Evolutionary conservation across 2,329 filamentous ascomycete species (phyloP), one percentile per base, ranked within the genome.

Genomic region (Aureobasidium musti): DNA sequence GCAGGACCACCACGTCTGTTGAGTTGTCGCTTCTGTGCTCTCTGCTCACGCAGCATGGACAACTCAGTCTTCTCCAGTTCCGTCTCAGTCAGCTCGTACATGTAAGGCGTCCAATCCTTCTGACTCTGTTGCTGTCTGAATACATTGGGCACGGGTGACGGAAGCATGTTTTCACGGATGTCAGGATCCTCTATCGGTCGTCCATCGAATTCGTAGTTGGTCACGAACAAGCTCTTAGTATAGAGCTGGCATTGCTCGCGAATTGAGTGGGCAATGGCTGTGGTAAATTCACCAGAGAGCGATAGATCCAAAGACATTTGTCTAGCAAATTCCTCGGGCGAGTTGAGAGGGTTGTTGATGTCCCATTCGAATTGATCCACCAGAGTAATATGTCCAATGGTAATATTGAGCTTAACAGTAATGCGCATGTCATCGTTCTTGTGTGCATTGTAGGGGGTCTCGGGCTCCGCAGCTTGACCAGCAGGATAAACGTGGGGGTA

Each of bases 361-460:
- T 99, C 95, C 95, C 95, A 99, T 78, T 99, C 95, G 69, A 99
- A 98, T 76, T 98, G 95, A 74, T 99, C 95, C 41, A 97, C 89
- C 30, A 99, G 83, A 0, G 93, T 98, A 74, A 96, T 91, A 70
- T 91, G 90, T 47, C 94, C 95, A 74, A 99, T 97, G 7, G 95
- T 98, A 74, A 99, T 97, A 78, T 98, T 97, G 60, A 99, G 84
- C 78, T 97, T 98, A 78, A 99, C 87, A 50, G 96, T 81, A 71
- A 99, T 91, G 60, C 95, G 90, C 94, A 99, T 97, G 80, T 99
- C 95, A 76, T 99, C 95, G 75, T 99, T 97, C 79, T 98, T 98
- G 82, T 97, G 97, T 7, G 95, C 93, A 45, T 86, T 89, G 76
- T 98, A 98, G 0, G 94, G 93, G 14, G 96, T 83, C 74, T 95